Percentiles rank a stretch among this genome's conserved stretches.
Evolutionary conservation across 2,329 filamentous ascomycete genomes (phyloP).

Genomic region (Claviceps lovelessii): DNA sequence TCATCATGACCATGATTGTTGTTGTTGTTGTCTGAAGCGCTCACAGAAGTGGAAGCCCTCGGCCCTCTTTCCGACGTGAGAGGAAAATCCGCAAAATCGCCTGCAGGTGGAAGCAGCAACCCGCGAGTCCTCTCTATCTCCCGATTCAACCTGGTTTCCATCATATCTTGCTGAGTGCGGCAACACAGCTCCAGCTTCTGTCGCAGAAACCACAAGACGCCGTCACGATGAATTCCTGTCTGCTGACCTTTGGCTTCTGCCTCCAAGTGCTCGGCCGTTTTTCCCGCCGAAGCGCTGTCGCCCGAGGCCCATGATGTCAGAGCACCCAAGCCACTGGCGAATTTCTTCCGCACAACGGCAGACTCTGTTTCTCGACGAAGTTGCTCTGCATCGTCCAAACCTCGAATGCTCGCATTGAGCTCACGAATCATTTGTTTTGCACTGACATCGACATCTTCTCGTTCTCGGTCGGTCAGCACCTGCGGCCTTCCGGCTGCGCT

Average conservation of each 20-base stretch:
- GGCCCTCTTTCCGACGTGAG: constrained; percentile 9
- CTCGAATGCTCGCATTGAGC: constrained; percentile 66
- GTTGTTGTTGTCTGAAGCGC: constrained; percentile 8
- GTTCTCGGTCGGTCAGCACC: constrained; percentile 63
- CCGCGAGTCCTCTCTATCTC: constrained; percentile 85
- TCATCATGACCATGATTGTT: background rate
- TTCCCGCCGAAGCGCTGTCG: constrained; percentile 30
- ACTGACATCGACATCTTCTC: constrained; percentile 75
- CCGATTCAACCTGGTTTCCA: constrained; percentile 72
- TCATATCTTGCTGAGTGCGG: constrained; percentile 74
- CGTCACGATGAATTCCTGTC: constrained; percentile 59
- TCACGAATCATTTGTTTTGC: constrained; percentile 76
- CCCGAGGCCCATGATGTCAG: constrained; percentile 54
- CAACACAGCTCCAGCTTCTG: constrained; percentile 63
- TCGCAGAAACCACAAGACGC: constrained; percentile 69
- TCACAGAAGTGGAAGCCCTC: background rate
- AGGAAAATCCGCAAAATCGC: constrained; percentile 20
- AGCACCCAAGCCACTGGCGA: constrained; percentile 48
- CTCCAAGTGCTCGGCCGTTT: constrained; percentile 49
- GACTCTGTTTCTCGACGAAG: constrained; percentile 64
- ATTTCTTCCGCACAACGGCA: constrained; percentile 57
- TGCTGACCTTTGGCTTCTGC: constrained; percentile 59
- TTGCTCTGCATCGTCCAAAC: constrained; percentile 68
- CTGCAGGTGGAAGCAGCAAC: constrained; percentile 35
- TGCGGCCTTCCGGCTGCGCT: constrained; percentile 30